These are phyloP conservation scores for Fusarium miscanthi DNA, from an alignment of 2,329 filamentous ascomycete species.

Conservation along the genomic window DNA sequence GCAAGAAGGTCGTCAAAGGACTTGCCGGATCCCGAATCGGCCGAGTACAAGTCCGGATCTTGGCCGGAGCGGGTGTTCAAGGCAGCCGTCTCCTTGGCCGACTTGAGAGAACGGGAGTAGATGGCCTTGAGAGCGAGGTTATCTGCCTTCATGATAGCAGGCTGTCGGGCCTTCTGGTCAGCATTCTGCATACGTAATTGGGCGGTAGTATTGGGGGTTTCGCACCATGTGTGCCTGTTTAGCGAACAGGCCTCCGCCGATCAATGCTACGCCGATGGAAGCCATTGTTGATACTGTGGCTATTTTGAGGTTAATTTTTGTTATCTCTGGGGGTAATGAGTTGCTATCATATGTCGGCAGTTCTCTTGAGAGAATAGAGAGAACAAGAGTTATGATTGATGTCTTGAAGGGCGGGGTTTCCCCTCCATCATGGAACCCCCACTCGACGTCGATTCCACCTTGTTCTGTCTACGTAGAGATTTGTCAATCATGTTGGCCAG, in stretches of 20 bases:
- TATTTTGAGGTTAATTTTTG: constrained; percentile 5
- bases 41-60: constrained; percentile 65
- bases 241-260: constrained; percentile 73
- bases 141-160: constrained; percentile 67
- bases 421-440: constrained; percentile 21
- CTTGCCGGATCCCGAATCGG: constrained; percentile 60
- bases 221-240: constrained; percentile 67
- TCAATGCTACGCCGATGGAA: constrained; percentile 65
- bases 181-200: constrained; percentile 10
- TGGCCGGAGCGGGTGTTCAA: constrained; percentile 49
- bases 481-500: neutral
- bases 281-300: constrained; percentile 44
- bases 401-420: constrained; percentile 18
- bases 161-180: constrained; percentile 49
- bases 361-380: constrained; percentile 15
- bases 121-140: constrained; percentile 69
- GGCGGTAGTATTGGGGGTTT: neutral
- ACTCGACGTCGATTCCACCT: neutral
- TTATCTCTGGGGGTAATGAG: constrained; percentile 2
- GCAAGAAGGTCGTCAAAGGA: constrained; percentile 63
- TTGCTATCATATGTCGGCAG: constrained; percentile 17
- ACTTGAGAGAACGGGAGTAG: constrained; percentile 71
- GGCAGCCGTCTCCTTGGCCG: constrained; percentile 60
- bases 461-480: neutral
- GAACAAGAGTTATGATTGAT: constrained; percentile 10